Evolutionary conservation across 305 asterid species (phyloP).

Genomic region (Rubia balearica): DNA sequence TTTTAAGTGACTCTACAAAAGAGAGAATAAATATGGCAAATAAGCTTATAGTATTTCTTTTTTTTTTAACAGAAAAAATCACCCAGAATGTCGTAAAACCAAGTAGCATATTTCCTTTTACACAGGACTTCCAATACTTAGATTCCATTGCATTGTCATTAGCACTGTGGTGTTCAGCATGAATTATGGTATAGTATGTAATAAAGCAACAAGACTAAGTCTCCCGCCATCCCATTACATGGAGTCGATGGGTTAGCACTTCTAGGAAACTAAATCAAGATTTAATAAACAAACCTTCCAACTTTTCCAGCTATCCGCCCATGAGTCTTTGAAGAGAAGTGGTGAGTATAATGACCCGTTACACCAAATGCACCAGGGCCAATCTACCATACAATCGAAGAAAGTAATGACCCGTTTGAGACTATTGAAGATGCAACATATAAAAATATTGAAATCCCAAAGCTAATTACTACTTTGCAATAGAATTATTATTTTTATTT

Average conservation of each 20-base stretch:
- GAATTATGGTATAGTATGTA: not conserved
- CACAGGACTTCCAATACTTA: not conserved
- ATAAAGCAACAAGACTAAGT: too few relatives aligned
- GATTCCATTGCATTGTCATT: not conserved
- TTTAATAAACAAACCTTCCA: constrained; percentile 55
- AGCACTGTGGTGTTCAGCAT: not conserved
- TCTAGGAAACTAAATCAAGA: constrained; percentile 8
- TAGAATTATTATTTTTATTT: not conserved
- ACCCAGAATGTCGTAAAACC: not conserved
- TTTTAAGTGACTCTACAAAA: not conserved
- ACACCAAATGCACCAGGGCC: constrained; percentile 77
- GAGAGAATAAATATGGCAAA: not conserved
- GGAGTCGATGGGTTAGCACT: not conserved
- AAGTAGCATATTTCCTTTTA: not conserved
- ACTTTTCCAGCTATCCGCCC: constrained; percentile 76
- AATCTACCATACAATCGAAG: constrained; percentile 39
- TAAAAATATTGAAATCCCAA: not conserved
- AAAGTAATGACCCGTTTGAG: not conserved
- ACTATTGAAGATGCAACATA: constrained; percentile 8
- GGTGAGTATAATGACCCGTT: constrained; percentile 62
- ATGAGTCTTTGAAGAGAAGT: constrained; percentile 80
- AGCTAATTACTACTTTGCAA: not conserved
- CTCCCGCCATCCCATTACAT: not conserved
- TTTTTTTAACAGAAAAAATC: not conserved
- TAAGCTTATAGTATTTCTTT: not conserved